A percentile compares a stretch with the other conserved stretches of the same genome.
phyloP scores from a whole-genome alignment of 768 basidiomycete species.

The Lentinula aciculospora region DNA sequence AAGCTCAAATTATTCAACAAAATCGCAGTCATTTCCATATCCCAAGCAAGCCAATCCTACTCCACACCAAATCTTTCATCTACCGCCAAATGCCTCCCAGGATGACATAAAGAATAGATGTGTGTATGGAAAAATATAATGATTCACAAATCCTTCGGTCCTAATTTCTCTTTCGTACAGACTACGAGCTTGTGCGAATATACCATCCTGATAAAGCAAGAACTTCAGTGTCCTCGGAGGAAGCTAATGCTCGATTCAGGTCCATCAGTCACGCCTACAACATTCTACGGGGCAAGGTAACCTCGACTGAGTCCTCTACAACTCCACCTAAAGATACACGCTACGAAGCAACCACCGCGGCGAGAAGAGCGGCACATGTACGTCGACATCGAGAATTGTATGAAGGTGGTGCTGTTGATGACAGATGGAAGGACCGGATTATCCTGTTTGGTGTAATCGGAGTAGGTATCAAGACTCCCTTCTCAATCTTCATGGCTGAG shows the following conservation, averaged over 20 bases:
- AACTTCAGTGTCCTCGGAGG: conserved; percentile 32
- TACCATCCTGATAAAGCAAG: conserved; percentile 68
- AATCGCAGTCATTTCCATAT: conserved; percentile 35
- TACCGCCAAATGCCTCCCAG: conserved; percentile 48
- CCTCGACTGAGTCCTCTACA: conserved; percentile 14
- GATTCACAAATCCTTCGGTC: neutral
- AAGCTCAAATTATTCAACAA: neutral
- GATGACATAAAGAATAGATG: conserved; percentile 63
- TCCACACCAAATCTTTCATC: conserved; percentile 71
- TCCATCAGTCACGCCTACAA: conserved; percentile 68
- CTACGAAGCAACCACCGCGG: conserved; percentile 27
- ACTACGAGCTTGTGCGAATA: conserved; percentile 74
- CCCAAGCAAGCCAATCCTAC: conserved; percentile 50
- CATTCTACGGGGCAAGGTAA: conserved; percentile 43
- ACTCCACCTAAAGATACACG: conserved; percentile 3
- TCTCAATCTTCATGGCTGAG: neutral
- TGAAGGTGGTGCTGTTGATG: conserved; percentile 44
- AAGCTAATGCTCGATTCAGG: conserved; percentile 62
- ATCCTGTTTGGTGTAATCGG: conserved; percentile 50
- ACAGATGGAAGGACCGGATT: conserved; percentile 61
- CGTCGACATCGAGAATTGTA: conserved; percentile 33
- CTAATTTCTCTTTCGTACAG: conserved; percentile 25
- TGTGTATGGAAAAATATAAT: conserved; percentile 26
- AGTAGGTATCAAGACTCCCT: conserved; percentile 27
- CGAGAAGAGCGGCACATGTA: conserved; percentile 32